phyloP scores from a whole-genome alignment of 257 asterid genomes.

The Solanum microdontum region DNA sequence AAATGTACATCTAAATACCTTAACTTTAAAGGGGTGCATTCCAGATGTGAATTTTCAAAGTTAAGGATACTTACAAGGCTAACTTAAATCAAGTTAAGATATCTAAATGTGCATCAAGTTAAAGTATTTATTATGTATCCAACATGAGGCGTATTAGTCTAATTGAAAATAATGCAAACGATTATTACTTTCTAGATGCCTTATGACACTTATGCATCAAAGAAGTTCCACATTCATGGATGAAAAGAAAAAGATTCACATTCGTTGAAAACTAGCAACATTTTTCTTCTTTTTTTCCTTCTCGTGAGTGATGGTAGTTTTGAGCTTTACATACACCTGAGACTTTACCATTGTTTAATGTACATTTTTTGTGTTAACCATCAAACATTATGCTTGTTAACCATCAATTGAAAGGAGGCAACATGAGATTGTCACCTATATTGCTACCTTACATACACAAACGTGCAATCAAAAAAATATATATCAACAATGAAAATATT shows the following conservation, averaged over 20 bases:
- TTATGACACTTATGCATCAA: no score
- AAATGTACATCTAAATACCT: background rate
- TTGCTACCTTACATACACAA: background rate
- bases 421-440: background rate
- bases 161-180: background rate
- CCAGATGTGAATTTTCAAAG: no score
- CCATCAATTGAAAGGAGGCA: background rate
- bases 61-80: no score
- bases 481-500: background rate
- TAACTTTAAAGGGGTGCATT: background rate
- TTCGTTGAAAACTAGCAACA: no score
- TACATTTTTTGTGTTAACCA: background rate
- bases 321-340: no score
- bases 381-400: background rate
- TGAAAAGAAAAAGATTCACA: no score
- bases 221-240: no score
- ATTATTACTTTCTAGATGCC: background rate
- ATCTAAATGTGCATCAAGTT: background rate
- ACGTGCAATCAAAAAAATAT: background rate
- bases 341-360: background rate
- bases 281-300: background rate
- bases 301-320: background rate
- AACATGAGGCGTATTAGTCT: background rate
- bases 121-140: no score
- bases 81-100: background rate